Base-by-base conservation (phyloP, 768 basidiomycete species). In the Hygrocybe coccinea region DNA sequence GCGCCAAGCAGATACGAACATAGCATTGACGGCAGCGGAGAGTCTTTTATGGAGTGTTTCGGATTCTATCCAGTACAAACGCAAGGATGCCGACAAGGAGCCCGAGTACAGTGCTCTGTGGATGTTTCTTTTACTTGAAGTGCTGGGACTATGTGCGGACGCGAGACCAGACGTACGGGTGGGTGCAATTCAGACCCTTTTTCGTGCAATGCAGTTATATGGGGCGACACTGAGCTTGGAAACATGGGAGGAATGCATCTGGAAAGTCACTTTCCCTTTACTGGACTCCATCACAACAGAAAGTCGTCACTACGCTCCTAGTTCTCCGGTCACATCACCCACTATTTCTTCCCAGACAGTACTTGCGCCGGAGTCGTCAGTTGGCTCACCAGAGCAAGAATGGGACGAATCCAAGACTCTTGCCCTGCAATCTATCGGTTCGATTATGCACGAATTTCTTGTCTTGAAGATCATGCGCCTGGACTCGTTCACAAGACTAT, bases 21-120 rank as follows among this genome's bases (percentile, higher is more conserved):
- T 99, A 54, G 91, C 94, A 1, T 73, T 99, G 54, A 95, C 95
- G 1, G 91, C 92, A 0, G 92, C 95, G 0, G 92, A 92, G 56
- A 93, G 91, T 52, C 72, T 97, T 2, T 75, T 99, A 4, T 98
- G 95, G 95, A 88, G 90, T 57, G 90, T 99, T 0, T 97, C 95
- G 0, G 95, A 99, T 66, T 89, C 91, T 1, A 91, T 98, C 35
- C 93, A 95, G 64, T 82, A 86, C 6, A 89, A 91, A 65, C 80
- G 90, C 19, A 86, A 86, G 60, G 73, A 78, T 55, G 70, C 69
- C 3, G 77, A 80, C 37, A 81, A 83, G 55, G 81, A 84, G 59
- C 85, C 84, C 0, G 83, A 85, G 60, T 92, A 91, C 63, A 91
- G 85, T 64, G 81, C 83, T 2, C 71, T 97, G n/a, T 99, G 95